A percentile compares a stretch with the other conserved stretches of the same genome.
Evolutionary conservation across 352 stramenopile species (phyloP).

Genomic region (Phytophthora podocarpi): DNA sequence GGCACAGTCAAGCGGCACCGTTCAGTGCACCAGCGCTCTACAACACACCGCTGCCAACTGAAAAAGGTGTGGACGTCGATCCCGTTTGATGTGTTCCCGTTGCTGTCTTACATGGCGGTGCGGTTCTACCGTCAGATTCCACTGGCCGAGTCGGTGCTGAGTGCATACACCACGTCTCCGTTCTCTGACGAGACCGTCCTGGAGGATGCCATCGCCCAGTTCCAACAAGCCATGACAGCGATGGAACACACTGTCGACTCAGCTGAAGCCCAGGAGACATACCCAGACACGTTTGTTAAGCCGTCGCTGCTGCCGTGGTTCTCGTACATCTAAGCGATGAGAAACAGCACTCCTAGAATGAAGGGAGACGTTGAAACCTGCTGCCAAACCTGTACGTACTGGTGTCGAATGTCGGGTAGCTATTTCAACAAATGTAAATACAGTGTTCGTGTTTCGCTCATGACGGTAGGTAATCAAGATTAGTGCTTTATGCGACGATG

Average conservation of each 20-base stretch:
- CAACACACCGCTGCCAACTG: conserved; percentile 30
- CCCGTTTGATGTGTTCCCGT: conserved; percentile 37
- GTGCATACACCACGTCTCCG: conserved; percentile 20
- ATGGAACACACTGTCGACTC: conserved; percentile 44
- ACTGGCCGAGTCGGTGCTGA: conserved; percentile 14
- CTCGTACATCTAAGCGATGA: conserved; percentile 28
- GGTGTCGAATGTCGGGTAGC: too few species aligned
- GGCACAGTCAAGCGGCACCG: conserved; percentile 34
- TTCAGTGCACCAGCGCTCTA: conserved; percentile 34
- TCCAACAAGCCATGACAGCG: conserved; percentile 21
- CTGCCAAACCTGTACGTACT: too few species aligned
- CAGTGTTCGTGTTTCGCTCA: too few species aligned
- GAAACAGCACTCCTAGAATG: too few species aligned
- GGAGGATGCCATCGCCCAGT: conserved; percentile 19
- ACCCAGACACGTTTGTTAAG: conserved; percentile 56
- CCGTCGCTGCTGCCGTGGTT: conserved; percentile 34
- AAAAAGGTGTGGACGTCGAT: conserved; percentile 38
- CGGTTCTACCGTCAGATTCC: conserved; percentile 31
- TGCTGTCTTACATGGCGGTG: conserved; percentile 26
- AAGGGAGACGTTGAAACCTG: too few species aligned
- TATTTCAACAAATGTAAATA: too few species aligned
- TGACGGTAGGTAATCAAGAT: too few species aligned
- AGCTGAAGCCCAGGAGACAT: conserved; percentile 88
- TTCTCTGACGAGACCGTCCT: conserved; percentile 29
- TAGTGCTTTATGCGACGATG: too few species aligned